Percentiles rank a stretch among this genome's conserved stretches.
phyloP scores from a whole-genome alignment of 2,329 filamentous ascomycete genomes.

The Diaporthe vaccinii region DNA sequence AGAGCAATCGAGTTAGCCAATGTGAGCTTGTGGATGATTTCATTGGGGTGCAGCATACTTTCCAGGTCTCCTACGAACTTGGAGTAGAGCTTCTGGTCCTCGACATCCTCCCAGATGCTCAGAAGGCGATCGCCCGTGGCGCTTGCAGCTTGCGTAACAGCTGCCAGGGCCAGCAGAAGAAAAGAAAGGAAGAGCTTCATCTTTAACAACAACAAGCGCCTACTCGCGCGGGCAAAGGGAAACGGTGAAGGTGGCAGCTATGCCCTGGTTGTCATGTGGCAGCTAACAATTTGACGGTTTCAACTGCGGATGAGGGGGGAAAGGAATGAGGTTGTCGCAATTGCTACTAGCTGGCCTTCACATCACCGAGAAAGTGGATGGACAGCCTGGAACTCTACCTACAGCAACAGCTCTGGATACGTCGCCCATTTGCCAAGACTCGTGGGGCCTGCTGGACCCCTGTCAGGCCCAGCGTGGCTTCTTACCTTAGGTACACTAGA shows the following conservation, averaged over 20 bases:
- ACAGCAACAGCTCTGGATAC: slow-evolving; percentile 47
- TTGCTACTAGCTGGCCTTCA: slow-evolving; percentile 32
- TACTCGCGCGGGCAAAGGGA: slow-evolving; percentile 40
- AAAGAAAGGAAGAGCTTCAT: slow-evolving; percentile 85
- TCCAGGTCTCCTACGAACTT: slow-evolving; percentile 82
- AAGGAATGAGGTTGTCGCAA: slow-evolving; percentile 19
- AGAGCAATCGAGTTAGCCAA: slow-evolving; percentile 44
- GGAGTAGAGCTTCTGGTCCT: slow-evolving; percentile 86
- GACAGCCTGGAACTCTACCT: slow-evolving; percentile 31
- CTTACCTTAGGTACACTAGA: neutral
- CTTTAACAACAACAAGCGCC: slow-evolving; percentile 49
- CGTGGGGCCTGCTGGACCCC: slow-evolving; percentile 31
- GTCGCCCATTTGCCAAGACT: slow-evolving; percentile 53
- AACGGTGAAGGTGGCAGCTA: slow-evolving; percentile 34
- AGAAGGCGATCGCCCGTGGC: slow-evolving; percentile 84
- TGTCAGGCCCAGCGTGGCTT: slow-evolving; percentile 38
- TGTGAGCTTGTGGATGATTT: slow-evolving; percentile 27
- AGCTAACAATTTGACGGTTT: slow-evolving; percentile 30
- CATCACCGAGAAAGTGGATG: slow-evolving; percentile 29
- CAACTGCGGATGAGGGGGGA: slow-evolving; percentile 28
- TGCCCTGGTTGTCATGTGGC: slow-evolving; percentile 40
- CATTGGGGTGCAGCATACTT: slow-evolving; percentile 62
- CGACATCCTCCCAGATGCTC: slow-evolving; percentile 86
- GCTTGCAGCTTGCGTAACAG: slow-evolving; percentile 81
- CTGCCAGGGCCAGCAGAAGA: slow-evolving; percentile 75